Base-by-base conservation (phyloP, 148 eudicot species). In the Camellia granthamiana region DNA sequence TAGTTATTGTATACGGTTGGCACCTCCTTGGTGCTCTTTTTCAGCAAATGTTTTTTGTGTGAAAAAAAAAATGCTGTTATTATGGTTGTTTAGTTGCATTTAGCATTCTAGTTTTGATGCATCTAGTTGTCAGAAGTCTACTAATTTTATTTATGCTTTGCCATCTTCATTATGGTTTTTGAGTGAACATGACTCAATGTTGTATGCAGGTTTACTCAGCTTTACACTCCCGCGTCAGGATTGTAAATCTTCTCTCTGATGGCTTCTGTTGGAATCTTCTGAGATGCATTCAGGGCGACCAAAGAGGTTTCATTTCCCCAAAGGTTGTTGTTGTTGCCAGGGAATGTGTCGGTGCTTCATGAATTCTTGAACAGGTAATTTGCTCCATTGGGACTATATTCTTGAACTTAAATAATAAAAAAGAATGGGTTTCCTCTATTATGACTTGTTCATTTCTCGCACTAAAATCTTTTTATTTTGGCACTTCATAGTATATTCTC, bases 221-320 rank as follows among this genome's bases (percentile, higher is more conserved):
- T 79, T 87, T 96, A 55, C 93, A 93, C 41, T 92, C 97, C 81
- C 86, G 79, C 60, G 77, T 93, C 77, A 97, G 97, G n/a, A 74
- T 85, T 81, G 70, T 79, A 56, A 90, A 92, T 86, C 23, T 60
- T 59, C 83, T 92, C 42, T 76, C 86, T 55, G 95, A 91, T 83
- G 93, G 90, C 81, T 86, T 79, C 83, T 85, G 91, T 19, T 96
- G 98, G 97, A 87, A 92, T 14, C 95, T 93, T 82, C 80, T 96
- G 84, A 87, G 85, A 87, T 91, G 99, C 84, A 91, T 93, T 81
- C 91, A 90, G 62, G 97, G 92, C 63, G 98, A 96, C 84, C 94
- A 93, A 79, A 91, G 86, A 83, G 87, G 38, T 30, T 89, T 83
- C 87, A 88, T 80, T 87, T 72, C 85, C 88, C 73, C 94, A 91